phyloP scores from a whole-genome alignment of 2,329 filamentous ascomycete genomes.

The Botrytis porri region DNA sequence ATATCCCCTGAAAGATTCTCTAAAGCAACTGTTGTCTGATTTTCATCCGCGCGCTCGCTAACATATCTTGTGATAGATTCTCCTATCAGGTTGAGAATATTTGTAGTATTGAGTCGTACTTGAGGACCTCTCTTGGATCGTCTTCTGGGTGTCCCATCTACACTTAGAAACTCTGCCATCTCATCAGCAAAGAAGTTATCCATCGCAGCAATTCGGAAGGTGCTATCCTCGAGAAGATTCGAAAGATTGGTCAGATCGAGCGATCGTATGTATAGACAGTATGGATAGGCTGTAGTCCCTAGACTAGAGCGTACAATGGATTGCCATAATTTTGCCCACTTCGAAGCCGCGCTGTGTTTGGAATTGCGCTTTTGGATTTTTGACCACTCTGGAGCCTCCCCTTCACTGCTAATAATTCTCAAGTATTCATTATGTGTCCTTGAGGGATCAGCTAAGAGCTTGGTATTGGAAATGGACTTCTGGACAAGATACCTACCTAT shows the following conservation, averaged over 20 bases:
- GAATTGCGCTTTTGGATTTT: slow-evolving; percentile 16
- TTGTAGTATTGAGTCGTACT: slow-evolving; percentile 38
- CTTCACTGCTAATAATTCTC: slow-evolving; percentile 45
- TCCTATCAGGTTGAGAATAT: slow-evolving; percentile 49
- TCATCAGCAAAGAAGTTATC: slow-evolving; percentile 43
- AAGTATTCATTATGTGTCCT: slow-evolving; percentile 49
- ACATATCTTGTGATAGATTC: slow-evolving; percentile 55
- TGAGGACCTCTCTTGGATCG: slow-evolving; percentile 30
- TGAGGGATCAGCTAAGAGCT: slow-evolving; percentile 26
- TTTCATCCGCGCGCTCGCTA: slow-evolving; percentile 40
- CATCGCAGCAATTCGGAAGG: slow-evolving; percentile 33
- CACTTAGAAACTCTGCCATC: slow-evolving; percentile 38
- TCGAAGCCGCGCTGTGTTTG: slow-evolving; percentile 34
- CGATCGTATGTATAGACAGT: slow-evolving; percentile 64
- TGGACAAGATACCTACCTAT: slow-evolving; percentile 48
- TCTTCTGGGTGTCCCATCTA: slow-evolving; percentile 37
- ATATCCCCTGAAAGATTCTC: slow-evolving; percentile 57
- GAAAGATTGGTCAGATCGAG: slow-evolving; percentile 62
- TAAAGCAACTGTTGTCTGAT: slow-evolving; percentile 50
- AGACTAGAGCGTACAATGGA: slow-evolving; percentile 65
- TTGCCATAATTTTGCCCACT: slow-evolving; percentile 65
- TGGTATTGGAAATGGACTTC: background rate
- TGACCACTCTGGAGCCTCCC: slow-evolving; percentile 32
- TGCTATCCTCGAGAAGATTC: slow-evolving; percentile 55
- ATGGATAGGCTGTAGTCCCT: slow-evolving; percentile 61